Percentiles rank a stretch among this genome's conserved stretches.
Conservation (phyloP, 1,284 basidiomycete genomes). For the Trichosporon sp. region DNA sequence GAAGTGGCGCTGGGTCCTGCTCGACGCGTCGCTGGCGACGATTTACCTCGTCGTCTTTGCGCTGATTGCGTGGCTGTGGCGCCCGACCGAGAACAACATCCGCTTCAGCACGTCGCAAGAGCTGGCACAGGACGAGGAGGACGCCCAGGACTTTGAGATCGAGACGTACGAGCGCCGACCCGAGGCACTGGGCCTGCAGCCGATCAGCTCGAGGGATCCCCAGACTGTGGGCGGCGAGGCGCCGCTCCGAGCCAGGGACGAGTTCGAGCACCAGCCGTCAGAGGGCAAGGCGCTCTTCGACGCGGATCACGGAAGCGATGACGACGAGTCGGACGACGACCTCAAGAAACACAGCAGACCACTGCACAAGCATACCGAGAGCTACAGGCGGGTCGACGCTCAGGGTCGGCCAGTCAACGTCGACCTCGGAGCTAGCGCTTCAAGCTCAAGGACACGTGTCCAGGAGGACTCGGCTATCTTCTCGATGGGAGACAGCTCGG, state of each 20-base stretch:
- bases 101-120: constrained; percentile 59
- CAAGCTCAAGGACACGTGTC: not conserved
- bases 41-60: constrained; percentile 77
- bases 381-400: constrained; percentile 17
- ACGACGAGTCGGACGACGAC: constrained; percentile 17
- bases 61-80: constrained; percentile 84
- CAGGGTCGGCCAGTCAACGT: constrained; percentile 21
- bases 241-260: constrained; percentile 9
- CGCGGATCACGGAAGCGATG: constrained; percentile 58
- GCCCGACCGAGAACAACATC: constrained; percentile 85
- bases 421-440: not conserved
- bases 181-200: constrained; percentile 6
- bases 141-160: constrained; percentile 87
- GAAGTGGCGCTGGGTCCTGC: constrained; percentile 87
- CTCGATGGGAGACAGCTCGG: not conserved
- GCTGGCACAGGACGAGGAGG: constrained; percentile 68
- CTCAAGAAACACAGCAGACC: not conserved
- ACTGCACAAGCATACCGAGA: not conserved
- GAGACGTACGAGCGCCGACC: constrained; percentile 57
- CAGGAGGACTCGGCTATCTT: not conserved
- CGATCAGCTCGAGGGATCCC: constrained; percentile 3
- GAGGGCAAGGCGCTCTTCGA: constrained; percentile 83
- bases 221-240: not conserved
- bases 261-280: constrained; percentile 42
- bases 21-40: constrained; percentile 90